These are phyloP conservation scores for Bryum argenteum DNA, from an alignment of 225 moss, liverwort and hornwort genomes.

Conservation along the genomic window DNA sequence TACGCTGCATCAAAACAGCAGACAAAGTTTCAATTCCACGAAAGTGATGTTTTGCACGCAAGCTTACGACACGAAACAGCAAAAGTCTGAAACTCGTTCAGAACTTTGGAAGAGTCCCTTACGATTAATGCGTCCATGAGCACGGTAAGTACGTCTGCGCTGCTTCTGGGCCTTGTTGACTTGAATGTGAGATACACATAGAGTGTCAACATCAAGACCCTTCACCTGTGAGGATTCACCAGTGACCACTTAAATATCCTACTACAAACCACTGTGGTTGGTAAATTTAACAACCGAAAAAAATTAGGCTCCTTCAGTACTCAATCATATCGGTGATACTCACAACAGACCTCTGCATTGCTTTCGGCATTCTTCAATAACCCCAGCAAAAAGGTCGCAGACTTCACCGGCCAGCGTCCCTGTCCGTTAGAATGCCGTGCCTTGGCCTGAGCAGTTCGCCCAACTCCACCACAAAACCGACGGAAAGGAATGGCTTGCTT, in stretches of 20 bases:
- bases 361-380: constrained; percentile 81
- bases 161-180: constrained; percentile 59
- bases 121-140: constrained; percentile 66
- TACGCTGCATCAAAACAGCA: constrained; percentile 25
- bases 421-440: constrained; percentile 64
- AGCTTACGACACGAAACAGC: neutral
- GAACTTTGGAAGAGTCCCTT: neutral
- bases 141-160: constrained; percentile 62
- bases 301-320: neutral
- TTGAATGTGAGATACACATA: constrained; percentile 59
- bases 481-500: constrained; percentile 87
- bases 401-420: constrained; percentile 46
- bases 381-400: constrained; percentile 42
- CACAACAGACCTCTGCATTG: constrained; percentile 66
- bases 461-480: constrained; percentile 79
- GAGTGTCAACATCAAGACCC: constrained; percentile 59
- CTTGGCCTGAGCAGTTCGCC: constrained; percentile 84
- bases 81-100: too few species aligned
- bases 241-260: neutral
- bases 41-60: too few species aligned
- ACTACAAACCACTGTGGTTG: neutral
- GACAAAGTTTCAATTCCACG: neutral
- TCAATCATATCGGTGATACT: neutral
- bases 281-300: neutral
- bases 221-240: constrained; percentile 40